Evolutionary conservation across 2,329 filamentous ascomycete species (phyloP).

Genomic region (Pestalotiopsis sp.): DNA sequence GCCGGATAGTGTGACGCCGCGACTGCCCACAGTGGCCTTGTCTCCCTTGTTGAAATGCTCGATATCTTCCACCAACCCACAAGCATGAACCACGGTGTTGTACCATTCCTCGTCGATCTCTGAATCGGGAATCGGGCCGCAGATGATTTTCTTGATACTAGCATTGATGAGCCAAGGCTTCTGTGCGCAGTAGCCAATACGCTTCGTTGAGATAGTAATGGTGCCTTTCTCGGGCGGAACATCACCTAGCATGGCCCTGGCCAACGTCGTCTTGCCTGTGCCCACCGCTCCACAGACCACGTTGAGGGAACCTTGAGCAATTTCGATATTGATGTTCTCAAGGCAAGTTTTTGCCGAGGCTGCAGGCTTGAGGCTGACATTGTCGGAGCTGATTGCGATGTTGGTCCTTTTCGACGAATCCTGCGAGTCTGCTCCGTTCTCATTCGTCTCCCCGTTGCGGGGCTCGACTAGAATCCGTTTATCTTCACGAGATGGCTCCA

Average conservation of each 20-base stretch:
- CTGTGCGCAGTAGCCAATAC: slow-evolving; percentile 39
- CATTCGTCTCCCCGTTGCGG: neutral
- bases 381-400: neutral
- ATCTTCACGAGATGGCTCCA: slow-evolving; percentile 8
- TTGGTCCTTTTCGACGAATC: slow-evolving; percentile 14
- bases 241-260: slow-evolving; percentile 6
- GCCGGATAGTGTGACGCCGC: slow-evolving; percentile 30
- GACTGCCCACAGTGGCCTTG: slow-evolving; percentile 20
- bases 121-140: slow-evolving; percentile 4
- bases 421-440: neutral
- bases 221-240: neutral
- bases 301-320: neutral
- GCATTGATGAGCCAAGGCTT: slow-evolving; percentile 38
- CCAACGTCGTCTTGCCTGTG: slow-evolving; percentile 10
- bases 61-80: slow-evolving; percentile 28
- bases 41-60: slow-evolving; percentile 22
- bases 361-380: neutral
- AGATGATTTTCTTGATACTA: slow-evolving; percentile 35
- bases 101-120: slow-evolving; percentile 30
- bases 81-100: slow-evolving; percentile 24
- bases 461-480: neutral
- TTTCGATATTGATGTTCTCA: neutral
- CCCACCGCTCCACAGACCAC: slow-evolving; percentile 9
- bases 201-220: slow-evolving; percentile 5
- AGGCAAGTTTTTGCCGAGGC: neutral